Conservation (phyloP, 1,284 basidiomycete genomes). For the Cutaneotrichosporon curvatum region DNA sequence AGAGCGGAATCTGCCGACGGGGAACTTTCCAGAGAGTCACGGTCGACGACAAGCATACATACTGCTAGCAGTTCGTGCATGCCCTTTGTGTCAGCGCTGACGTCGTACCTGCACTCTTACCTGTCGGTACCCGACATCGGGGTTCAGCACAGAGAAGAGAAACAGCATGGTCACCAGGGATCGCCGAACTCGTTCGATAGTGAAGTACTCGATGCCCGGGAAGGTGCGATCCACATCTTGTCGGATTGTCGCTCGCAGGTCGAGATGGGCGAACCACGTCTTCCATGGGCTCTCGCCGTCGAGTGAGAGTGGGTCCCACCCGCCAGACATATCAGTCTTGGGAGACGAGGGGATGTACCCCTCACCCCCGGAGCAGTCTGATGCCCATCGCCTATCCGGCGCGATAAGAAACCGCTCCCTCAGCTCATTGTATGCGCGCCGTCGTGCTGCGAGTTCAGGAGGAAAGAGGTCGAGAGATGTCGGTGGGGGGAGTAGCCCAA, state of each 20-base stretch:
- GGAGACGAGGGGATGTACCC: constrained; percentile 14
- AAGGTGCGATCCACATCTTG: constrained; percentile 95
- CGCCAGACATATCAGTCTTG: constrained; percentile 8
- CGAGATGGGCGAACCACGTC: constrained; percentile 79
- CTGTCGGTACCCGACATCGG: constrained; percentile 71
- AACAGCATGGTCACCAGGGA: constrained; percentile 78
- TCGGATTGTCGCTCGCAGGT: constrained; percentile 73
- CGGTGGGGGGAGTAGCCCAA: constrained; percentile 42
- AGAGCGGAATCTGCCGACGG: constrained; percentile 21
- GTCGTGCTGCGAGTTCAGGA: constrained; percentile 19
- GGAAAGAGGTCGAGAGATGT: constrained; percentile 35
- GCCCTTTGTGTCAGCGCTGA: constrained; percentile 52
- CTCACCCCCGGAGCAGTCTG: constrained; percentile 42
- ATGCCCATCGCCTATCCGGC: constrained; percentile 49
- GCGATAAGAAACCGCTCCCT: constrained; percentile 45
- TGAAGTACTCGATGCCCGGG: constrained; percentile 83
- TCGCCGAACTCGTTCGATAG: constrained; percentile 62
- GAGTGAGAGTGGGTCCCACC: constrained; percentile 74
- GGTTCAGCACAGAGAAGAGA: constrained; percentile 66
- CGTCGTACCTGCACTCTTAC: constrained; percentile 3
- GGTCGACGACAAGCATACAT: constrained; percentile 70
- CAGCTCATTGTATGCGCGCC: constrained; percentile 40
- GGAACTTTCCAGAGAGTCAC: constrained; percentile 57
- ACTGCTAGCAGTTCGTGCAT: constrained; percentile 93
- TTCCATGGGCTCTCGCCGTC: constrained; percentile 85